Conservation (phyloP, 352 stramenopile genomes). For the Phytopythium boreale region DNA sequence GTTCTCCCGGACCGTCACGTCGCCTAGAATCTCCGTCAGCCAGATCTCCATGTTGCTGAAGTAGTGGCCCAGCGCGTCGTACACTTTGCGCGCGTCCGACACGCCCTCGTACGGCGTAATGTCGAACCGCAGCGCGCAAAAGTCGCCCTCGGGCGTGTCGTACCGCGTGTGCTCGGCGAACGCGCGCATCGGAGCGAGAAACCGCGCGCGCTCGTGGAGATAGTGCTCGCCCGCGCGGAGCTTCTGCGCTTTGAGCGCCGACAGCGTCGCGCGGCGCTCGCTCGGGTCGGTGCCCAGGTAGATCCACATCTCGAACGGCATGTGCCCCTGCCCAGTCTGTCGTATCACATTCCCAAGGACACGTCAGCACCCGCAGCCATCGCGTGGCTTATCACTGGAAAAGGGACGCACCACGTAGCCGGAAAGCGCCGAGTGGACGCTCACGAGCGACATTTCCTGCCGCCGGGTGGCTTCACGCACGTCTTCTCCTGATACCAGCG, state of each 20-base stretch:
- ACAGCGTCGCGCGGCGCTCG: slow-evolving; percentile 29
- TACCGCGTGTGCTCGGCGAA: slow-evolving; percentile 48
- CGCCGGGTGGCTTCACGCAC: slow-evolving; percentile 11
- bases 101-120: slow-evolving; percentile 38
- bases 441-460: slow-evolving; percentile 27
- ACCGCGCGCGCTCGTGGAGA: slow-evolving; percentile 33
- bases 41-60: slow-evolving; percentile 52
- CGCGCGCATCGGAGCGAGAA: slow-evolving; percentile 30
- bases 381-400: not conserved
- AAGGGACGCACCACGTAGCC: slow-evolving; percentile 20
- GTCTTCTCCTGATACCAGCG: slow-evolving; percentile 11
- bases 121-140: slow-evolving; percentile 43
- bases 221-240: slow-evolving; percentile 28
- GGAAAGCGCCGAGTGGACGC: slow-evolving; percentile 29
- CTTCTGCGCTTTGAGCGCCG: slow-evolving; percentile 24
- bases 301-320: slow-evolving; percentile 43
- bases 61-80: slow-evolving; percentile 47
- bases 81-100: slow-evolving; percentile 33
- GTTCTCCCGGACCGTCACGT: slow-evolving; percentile 56
- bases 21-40: slow-evolving; percentile 47
- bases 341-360: not conserved
- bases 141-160: slow-evolving; percentile 32
- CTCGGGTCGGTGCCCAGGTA: slow-evolving; percentile 26
- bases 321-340: slow-evolving; percentile 30
- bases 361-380: not conserved